Evolutionary conservation across 2,329 filamentous ascomycete genomes (phyloP).

Genomic region (Penicillium sp.): DNA sequence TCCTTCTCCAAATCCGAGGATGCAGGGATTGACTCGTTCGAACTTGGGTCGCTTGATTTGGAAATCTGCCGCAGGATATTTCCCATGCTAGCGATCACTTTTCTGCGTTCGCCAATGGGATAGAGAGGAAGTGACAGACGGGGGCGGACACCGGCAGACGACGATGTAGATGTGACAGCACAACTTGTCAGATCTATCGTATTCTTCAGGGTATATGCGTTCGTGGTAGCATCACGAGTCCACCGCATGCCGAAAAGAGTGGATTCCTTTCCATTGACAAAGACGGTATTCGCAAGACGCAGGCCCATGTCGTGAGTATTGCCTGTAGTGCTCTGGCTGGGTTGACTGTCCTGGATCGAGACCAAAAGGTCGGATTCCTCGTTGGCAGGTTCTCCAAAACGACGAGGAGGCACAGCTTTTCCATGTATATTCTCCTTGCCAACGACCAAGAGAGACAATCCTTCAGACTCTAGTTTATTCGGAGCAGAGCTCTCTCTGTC

Average conservation of each 20-base stretch:
- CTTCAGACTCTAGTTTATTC: constrained; percentile 36
- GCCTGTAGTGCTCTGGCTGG: neutral
- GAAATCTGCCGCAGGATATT: constrained; percentile 51
- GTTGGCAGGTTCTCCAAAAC: constrained; percentile 36
- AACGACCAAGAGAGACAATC: constrained; percentile 43
- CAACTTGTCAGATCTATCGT: constrained; percentile 43
- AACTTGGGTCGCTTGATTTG: constrained; percentile 38
- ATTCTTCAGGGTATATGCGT: constrained; percentile 34
- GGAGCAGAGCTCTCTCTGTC: neutral
- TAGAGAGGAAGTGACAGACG: constrained; percentile 42
- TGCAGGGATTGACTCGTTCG: constrained; percentile 44
- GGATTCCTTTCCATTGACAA: constrained; percentile 49
- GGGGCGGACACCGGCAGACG: constrained; percentile 24
- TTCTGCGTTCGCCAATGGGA: constrained; percentile 46
- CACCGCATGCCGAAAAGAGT: constrained; percentile 48
- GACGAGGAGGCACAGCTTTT: constrained; percentile 38
- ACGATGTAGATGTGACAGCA: constrained; percentile 30
- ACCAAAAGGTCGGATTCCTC: constrained; percentile 44
- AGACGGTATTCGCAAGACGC: constrained; percentile 51
- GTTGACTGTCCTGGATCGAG: constrained; percentile 26
- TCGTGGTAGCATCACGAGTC: constrained; percentile 29
- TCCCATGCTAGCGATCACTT: constrained; percentile 50
- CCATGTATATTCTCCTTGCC: constrained; percentile 35
- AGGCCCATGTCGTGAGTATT: constrained; percentile 44
- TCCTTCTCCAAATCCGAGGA: constrained; percentile 50